Conservation (phyloP, 495 filamentous ascomycete genomes). For the Lasiosphaeria hispida region DNA sequence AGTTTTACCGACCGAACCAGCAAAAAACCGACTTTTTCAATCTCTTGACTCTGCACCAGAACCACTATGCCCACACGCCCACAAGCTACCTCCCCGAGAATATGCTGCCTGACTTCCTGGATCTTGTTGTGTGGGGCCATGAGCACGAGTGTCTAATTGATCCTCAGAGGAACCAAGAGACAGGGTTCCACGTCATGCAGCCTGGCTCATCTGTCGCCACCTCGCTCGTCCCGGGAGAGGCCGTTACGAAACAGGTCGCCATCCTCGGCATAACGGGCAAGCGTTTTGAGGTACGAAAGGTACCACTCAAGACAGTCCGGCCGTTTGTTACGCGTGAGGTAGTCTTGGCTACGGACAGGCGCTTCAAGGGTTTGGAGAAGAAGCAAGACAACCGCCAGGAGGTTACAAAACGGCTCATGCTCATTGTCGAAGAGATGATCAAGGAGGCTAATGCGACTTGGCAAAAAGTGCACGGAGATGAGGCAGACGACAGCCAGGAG, state of each 20-base stretch:
- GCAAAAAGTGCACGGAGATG: constrained; percentile 63
- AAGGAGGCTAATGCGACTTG: constrained; percentile 79
- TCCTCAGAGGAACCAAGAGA: constrained; percentile 76
- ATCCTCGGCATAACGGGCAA: constrained; percentile 80
- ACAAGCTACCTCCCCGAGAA: constrained; percentile 92
- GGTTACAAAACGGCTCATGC: constrained; percentile 71
- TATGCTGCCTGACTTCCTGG: constrained; percentile 87
- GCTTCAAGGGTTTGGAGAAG: constrained; percentile 72
- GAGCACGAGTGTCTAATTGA: constrained; percentile 96
- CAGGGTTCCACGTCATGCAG: constrained; percentile 92
- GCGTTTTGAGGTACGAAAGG: constrained; percentile 76
- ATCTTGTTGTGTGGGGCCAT: constrained; percentile 94
- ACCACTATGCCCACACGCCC: constrained; percentile 86
- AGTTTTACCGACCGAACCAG: constrained; percentile 80
- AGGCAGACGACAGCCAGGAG: constrained; percentile 55
- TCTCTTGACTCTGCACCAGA: constrained; percentile 92
- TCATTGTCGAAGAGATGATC: constrained; percentile 80
- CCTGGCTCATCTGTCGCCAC: constrained; percentile 95
- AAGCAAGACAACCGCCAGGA: constrained; percentile 79
- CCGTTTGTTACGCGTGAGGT: constrained; percentile 90
- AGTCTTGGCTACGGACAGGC: constrained; percentile 68
- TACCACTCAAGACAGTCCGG: constrained; percentile 81
- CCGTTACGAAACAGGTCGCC: constrained; percentile 85
- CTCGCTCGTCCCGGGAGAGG: constrained; percentile 85
- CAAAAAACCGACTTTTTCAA: constrained; percentile 96